Conservation (phyloP, 139 green algal species). For the Haematococcus sp. region DNA sequence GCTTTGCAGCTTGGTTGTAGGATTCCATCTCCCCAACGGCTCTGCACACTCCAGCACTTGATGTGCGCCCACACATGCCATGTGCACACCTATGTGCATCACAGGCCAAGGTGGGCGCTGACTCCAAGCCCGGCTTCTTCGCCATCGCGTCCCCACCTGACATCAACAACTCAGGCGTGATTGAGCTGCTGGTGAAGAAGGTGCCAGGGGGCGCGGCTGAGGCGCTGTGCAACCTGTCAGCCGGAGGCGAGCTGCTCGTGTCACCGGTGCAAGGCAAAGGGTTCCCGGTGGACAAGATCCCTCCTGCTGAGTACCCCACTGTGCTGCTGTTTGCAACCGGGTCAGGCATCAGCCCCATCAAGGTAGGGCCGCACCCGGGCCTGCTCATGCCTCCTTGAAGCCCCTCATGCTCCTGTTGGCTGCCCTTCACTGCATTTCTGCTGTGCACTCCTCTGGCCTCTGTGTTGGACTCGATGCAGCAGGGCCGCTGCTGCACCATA, state of each 20-base stretch:
- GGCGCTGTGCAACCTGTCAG: conserved; percentile 41
- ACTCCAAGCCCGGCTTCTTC: conserved; percentile 86
- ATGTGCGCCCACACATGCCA: too few relatives aligned
- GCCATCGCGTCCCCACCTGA: conserved; percentile 84
- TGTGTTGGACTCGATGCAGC: too few relatives aligned
- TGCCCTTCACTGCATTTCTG: too few relatives aligned
- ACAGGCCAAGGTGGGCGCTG: conserved; percentile 48
- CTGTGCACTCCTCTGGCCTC: too few relatives aligned
- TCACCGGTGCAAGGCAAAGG: conserved; percentile 67
- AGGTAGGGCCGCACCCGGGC: too few relatives aligned
- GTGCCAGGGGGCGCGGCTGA: conserved; percentile 57
- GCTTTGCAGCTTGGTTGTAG: neutral
- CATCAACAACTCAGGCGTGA: conserved; percentile 25
- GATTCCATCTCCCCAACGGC: neutral
- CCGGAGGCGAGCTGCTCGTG: conserved; percentile 34
- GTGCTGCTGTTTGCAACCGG: conserved; percentile 67
- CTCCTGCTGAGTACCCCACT: conserved; percentile 45
- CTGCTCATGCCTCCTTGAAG: too few relatives aligned
- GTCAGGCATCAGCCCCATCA: conserved; percentile 73
- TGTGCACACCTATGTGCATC: neutral
- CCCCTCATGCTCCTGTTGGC: too few relatives aligned
- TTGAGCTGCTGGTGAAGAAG: conserved; percentile 74
- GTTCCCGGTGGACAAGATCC: conserved; percentile 80
- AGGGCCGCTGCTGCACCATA: too few relatives aligned
- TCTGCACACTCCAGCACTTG: too few relatives aligned